Evolutionary conservation across 768 basidiomycete genomes (phyloP).

Genomic region (Mycena kentingensis): DNA sequence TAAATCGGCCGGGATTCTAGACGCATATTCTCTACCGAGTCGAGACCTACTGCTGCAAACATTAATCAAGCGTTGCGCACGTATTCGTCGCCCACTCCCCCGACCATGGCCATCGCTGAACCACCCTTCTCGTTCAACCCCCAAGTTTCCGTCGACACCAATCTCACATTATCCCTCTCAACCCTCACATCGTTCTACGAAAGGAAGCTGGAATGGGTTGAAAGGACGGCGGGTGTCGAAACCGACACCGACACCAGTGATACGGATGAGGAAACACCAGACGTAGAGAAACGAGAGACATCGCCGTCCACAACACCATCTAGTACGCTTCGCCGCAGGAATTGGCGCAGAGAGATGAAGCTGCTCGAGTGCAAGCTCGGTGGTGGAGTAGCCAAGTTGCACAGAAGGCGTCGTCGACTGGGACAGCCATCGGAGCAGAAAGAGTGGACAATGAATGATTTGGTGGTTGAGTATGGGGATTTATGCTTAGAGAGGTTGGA

Average conservation of each 20-base stretch:
- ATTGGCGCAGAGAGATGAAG: slow-evolving; percentile 21
- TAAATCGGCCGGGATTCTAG: background rate
- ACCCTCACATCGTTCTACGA: slow-evolving; percentile 21
- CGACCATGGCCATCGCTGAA: background rate
- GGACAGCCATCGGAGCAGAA: slow-evolving; percentile 2
- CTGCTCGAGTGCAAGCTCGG: slow-evolving; percentile 15
- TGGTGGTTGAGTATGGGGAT: slow-evolving; percentile 69
- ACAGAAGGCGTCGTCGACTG: background rate
- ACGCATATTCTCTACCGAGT: background rate
- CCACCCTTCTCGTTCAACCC: background rate
- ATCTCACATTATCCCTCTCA: slow-evolving; percentile 11
- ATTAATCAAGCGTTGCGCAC: background rate
- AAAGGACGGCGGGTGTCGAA: slow-evolving; percentile 3
- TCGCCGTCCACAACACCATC: slow-evolving; percentile 1
- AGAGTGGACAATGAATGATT: slow-evolving; percentile 41
- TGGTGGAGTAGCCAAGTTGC: background rate
- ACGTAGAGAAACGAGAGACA: background rate
- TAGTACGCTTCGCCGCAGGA: slow-evolving; percentile 5
- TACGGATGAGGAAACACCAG: slow-evolving; percentile 15
- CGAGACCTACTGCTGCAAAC: background rate
- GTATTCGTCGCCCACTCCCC: background rate
- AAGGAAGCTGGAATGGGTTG: slow-evolving; percentile 19
- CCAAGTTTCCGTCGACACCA: background rate
- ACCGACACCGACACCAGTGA: slow-evolving; percentile 6
- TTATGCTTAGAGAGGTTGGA: slow-evolving; percentile 75